Conservation (phyloP, 2,329 filamentous ascomycete genomes). For the Penicillium sp. region DNA sequence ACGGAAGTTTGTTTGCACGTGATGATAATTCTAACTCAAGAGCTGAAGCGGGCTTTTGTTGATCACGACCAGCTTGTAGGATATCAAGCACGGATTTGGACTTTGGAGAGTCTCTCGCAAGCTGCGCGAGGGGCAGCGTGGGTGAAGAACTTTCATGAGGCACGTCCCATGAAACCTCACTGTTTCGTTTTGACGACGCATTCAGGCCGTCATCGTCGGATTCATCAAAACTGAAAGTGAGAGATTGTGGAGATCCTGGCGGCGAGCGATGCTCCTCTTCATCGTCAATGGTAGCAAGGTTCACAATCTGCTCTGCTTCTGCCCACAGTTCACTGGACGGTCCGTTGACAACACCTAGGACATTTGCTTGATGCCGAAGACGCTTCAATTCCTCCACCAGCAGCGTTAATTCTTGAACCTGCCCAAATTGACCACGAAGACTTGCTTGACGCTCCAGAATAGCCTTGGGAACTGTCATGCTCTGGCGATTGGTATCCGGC, state of each 20-base stretch:
- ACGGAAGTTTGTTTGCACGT: constrained; percentile 58
- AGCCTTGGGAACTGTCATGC: constrained; percentile 56
- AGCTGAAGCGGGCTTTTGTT: constrained; percentile 28
- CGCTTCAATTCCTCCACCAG: constrained; percentile 66
- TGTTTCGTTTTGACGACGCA: constrained; percentile 32
- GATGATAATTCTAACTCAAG: constrained; percentile 26
- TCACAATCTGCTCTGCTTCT: constrained; percentile 67
- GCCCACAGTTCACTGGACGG: constrained; percentile 58
- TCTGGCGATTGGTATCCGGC: constrained; percentile 24
- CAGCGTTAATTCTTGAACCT: constrained; percentile 63
- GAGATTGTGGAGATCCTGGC: constrained; percentile 56
- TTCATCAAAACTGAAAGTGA: constrained; percentile 58
- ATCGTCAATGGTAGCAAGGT: constrained; percentile 64
- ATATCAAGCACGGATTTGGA: constrained; percentile 63
- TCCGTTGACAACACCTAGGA: constrained; percentile 55
- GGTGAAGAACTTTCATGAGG: constrained; percentile 25
- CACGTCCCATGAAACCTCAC: constrained; percentile 34
- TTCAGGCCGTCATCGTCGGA: constrained; percentile 54
- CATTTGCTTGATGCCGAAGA: constrained; percentile 55
- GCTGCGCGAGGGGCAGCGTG: constrained; percentile 41
- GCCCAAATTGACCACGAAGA: constrained; percentile 63
- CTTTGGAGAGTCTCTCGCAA: constrained; percentile 59
- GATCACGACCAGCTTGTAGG: constrained; percentile 52
- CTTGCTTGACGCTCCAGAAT: constrained; percentile 66
- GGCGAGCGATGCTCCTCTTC: constrained; percentile 54